Evolutionary conservation across 108 stramenopile species (phyloP).

Genomic region (Nitzschia sp.): DNA sequence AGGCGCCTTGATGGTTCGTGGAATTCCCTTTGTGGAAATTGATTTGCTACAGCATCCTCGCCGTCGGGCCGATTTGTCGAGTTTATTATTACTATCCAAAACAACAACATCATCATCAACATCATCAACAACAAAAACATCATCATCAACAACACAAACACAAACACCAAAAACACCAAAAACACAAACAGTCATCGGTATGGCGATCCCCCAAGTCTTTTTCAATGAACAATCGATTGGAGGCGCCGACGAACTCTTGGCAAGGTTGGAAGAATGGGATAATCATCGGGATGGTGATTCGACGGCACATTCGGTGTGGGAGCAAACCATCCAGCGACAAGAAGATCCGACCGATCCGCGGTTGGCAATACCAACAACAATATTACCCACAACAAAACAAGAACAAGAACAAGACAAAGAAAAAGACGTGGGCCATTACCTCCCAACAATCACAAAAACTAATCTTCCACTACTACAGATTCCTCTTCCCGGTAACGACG

Average conservation of each 20-base stretch:
- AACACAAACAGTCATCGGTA: no score
- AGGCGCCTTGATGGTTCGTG: constrained; percentile 29
- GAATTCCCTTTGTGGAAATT: constrained; percentile 44
- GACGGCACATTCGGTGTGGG: not conserved
- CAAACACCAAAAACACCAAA: no score
- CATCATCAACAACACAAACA: no score
- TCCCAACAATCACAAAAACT: not conserved
- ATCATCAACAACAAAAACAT: no score
- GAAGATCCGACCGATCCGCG: constrained; percentile 29
- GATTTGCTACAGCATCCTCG: constrained; percentile 29
- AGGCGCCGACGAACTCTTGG: constrained; percentile 44
- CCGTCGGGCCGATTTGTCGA: constrained; percentile 44
- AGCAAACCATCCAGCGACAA: not conserved
- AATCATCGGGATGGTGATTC: constrained; percentile 11
- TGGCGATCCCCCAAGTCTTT: constrained; percentile 61
- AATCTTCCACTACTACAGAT: no score
- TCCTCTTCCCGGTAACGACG: no score
- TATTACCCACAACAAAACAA: no score
- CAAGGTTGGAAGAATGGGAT: constrained; percentile 42
- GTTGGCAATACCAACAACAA: constrained; percentile 7
- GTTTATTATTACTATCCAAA: constrained; percentile 16
- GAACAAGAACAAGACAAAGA: not conserved
- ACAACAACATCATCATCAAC: no score
- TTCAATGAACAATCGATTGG: constrained; percentile 48
- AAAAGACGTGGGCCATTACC: not conserved